A percentile compares a stretch with the other conserved stretches of the same genome.
Evolutionary conservation across 192 early-diverging fungal species (phyloP).

Genomic region (Neocallimastix lanati): DNA sequence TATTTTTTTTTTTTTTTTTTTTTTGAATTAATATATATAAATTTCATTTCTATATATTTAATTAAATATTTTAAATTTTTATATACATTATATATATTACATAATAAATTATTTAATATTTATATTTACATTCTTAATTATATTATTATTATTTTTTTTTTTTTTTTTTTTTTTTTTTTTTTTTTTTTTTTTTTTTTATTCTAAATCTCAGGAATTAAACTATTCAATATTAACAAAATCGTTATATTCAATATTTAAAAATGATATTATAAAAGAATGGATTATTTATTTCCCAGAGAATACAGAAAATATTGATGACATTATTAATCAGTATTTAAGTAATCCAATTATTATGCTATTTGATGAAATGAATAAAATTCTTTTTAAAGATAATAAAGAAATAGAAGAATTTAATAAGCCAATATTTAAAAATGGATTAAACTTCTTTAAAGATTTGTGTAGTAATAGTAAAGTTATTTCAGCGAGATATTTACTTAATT

Average conservation of each 20-base stretch:
- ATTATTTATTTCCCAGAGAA: background rate
- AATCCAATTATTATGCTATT: background rate
- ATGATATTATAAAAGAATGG: background rate
- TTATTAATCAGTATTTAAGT: background rate
- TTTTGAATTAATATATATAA: no score
- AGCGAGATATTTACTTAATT: background rate
- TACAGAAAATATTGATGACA: background rate
- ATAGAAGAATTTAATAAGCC: background rate
- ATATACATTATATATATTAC: no score
- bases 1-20: no score
- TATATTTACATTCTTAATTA: no score
- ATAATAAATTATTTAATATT: no score
- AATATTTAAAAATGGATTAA: background rate
- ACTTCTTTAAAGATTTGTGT: background rate
- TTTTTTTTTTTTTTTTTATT: no score
- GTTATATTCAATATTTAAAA: background rate
- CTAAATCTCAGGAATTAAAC: background rate
- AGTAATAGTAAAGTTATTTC: background rate
- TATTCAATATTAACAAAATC: background rate
- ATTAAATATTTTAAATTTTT: no score
- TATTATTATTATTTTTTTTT: no score
- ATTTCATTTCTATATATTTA: no score
- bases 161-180: no score
- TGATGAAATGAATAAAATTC: background rate
- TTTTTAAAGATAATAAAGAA: background rate